A percentile compares a stretch with the other conserved stretches of the same genome.
Evolutionary conservation across 441 rosid species (phyloP).

Genomic region (Pelargonium fulgidum): DNA sequence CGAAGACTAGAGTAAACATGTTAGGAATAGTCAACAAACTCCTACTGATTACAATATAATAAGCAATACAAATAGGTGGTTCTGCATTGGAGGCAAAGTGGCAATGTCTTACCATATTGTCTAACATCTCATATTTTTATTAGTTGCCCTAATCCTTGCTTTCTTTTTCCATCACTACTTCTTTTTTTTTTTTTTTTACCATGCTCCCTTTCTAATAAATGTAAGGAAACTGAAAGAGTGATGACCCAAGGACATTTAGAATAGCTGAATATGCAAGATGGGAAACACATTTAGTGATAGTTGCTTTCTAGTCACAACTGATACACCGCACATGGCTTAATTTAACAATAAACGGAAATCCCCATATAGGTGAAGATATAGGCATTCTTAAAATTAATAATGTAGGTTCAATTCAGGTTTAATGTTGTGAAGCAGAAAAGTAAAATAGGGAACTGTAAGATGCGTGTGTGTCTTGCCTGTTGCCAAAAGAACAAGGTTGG

Average conservation of each 20-base stretch:
- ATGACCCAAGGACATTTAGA: too few species aligned
- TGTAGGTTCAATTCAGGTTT: constrained; percentile 7
- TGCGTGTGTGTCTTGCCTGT: constrained; percentile 36
- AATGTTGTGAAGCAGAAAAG: constrained; percentile 12
- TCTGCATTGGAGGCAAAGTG: neutral
- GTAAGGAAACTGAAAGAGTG: neutral
- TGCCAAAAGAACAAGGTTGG: constrained; percentile 45
- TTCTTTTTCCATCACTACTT: neutral
- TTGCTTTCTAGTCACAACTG: neutral
- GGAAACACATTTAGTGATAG: neutral
- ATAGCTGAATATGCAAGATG: too few species aligned
- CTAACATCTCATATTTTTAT: neutral
- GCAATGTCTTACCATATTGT: neutral
- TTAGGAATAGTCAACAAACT: neutral
- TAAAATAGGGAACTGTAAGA: constrained; percentile 12
- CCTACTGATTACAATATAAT: neutral
- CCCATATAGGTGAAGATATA: constrained; percentile 14
- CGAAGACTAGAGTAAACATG: neutral
- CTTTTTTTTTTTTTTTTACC: neutral
- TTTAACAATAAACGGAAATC: neutral
- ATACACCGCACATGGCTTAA: neutral
- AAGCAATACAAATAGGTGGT: neutral
- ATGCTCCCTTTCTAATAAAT: too few species aligned
- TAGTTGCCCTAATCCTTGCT: neutral
- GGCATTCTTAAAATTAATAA: constrained; percentile 1